Evolutionary conservation across 257 asterid genomes (phyloP).

Genomic region (Solanum chaucha): DNA sequence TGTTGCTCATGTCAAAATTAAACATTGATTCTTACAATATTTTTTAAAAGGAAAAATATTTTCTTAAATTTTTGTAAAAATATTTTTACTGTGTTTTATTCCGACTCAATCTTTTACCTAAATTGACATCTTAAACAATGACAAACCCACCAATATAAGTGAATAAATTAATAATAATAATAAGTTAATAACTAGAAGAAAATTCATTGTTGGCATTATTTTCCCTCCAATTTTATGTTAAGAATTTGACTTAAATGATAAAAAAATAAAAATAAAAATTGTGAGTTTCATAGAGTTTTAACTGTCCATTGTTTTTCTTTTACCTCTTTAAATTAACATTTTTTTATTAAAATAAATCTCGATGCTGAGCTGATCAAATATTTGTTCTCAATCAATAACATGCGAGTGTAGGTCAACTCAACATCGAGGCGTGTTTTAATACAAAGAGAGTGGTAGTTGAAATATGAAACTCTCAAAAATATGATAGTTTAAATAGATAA

Average conservation of each 20-base stretch:
- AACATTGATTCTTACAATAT: neutral
- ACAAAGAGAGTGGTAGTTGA: too few species aligned
- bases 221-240: neutral
- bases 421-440: too few species aligned
- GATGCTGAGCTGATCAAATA: neutral
- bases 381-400: too few species aligned
- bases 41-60: neutral
- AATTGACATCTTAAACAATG: neutral
- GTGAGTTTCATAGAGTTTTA: too few species aligned
- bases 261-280: too few species aligned
- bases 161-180: neutral
- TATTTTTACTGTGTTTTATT: neutral
- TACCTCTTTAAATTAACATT: too few species aligned
- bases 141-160: neutral
- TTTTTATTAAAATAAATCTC: too few species aligned
- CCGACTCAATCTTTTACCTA: neutral
- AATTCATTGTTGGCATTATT: neutral
- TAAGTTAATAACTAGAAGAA: too few species aligned
- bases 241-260: neutral
- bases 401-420: accelerated
- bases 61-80: neutral
- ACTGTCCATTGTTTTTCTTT: neutral
- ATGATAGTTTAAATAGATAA: too few species aligned
- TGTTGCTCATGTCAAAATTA: neutral
- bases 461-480: too few species aligned